These are phyloP conservation scores for Termitomyces sp. DNA, from an alignment of 768 basidiomycete genomes.

Conservation along the genomic window DNA sequence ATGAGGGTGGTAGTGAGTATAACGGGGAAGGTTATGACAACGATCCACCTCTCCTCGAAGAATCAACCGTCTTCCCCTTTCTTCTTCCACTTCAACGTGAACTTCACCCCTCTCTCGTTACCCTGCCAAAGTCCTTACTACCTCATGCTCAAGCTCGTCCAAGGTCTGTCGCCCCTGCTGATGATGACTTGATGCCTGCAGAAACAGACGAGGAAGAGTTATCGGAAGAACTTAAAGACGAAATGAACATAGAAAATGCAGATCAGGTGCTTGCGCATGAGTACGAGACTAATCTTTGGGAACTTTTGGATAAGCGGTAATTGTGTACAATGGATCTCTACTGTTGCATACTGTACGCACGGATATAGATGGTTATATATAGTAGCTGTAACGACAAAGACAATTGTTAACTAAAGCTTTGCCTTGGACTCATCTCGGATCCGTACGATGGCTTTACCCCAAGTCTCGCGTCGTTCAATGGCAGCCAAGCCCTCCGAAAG, in stretches of 20 bases:
- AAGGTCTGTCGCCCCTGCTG: background rate
- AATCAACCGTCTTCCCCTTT: conserved; percentile 5
- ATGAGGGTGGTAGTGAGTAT: background rate
- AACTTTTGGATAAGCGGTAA: conserved; percentile 8
- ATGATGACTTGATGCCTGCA: conserved; percentile 15
- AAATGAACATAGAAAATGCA: conserved; percentile 31
- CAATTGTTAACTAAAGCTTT: conserved; percentile 10
- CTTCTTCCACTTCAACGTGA: conserved; percentile 21
- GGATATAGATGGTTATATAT: background rate
- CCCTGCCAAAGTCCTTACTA: conserved; percentile 11
- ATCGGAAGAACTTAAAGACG: conserved; percentile 36
- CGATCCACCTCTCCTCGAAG: conserved; percentile 5
- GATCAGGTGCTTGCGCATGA: conserved; percentile 26
- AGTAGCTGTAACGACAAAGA: background rate
- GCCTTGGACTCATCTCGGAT: conserved; percentile 31
- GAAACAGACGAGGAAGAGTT: conserved; percentile 21
- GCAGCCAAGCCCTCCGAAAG: conserved; percentile 67
- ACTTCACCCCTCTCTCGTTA: conserved; percentile 18
- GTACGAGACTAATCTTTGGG: conserved; percentile 42
- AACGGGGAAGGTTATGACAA: conserved; percentile 6
- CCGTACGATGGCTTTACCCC: conserved; percentile 82
- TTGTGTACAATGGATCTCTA: background rate
- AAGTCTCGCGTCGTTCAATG: conserved; percentile 80
- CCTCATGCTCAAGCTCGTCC: background rate
- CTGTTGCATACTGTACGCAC: conserved; percentile 1